Evolutionary conservation across 202 grass and related monocot species (phyloP), one percentile per base, ranked within the genome.

Genomic region (Carex arenaria): DNA sequence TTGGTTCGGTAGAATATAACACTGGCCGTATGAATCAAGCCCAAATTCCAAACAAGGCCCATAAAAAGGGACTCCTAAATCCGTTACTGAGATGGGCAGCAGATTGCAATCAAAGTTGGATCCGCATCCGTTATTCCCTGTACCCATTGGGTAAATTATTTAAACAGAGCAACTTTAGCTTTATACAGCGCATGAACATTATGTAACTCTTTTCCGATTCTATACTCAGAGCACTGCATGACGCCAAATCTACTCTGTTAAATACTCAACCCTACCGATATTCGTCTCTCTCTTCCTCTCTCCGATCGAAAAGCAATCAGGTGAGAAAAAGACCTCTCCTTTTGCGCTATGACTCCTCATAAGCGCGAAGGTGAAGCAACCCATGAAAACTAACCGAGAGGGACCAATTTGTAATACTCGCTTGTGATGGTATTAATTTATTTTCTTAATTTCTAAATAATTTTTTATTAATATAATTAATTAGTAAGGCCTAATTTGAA

Each of bases 381-480:
- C 2, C 66, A 71, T n/a, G 85, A 91, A 52, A 84, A 88, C 4
- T 4, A 36, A 36, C 4, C 34, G 86, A 91, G 75, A 94, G 89
- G 78, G 90, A 93, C 60, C 75, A 81, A 54, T 98, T 98, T 85
- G 84, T 98, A 75, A 87, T 98, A 80, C 87, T 98, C 66, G 95
- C 92, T 20, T 98, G 95, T 7, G 92, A 98, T 89, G 88, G 95
- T 98, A 97, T 56, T 86, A 86, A 84, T 32, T 34, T 28, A 71
- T 20, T 61, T 36, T 26, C 40, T 53, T 85, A 69, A 45, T 54
- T 60, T 63, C 47, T 20, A n/a, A 67, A 76, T 76, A 38, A 4
- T 28, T 7, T 54, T 26, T 23, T n/a, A 56, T 31, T 32, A 18
- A 60, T 55, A 61, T 47, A 72, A 11, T 18, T 45, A 17, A 55